Conservation (phyloP, 345 rosid species). For the Syzygium aromaticum region DNA sequence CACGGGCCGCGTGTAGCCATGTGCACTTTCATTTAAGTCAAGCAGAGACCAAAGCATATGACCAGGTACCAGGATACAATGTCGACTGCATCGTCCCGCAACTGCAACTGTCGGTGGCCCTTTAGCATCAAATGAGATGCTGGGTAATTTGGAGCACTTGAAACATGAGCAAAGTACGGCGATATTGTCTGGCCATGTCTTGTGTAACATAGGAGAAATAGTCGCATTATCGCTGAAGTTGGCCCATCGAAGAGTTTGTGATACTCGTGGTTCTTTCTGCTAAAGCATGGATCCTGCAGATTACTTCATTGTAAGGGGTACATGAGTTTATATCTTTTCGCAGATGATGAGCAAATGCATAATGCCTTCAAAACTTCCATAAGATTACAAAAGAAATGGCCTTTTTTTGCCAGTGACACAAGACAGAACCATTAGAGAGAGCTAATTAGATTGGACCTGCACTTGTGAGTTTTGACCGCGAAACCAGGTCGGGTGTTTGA, state of each 20-base stretch:
- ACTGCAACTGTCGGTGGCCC: neutral
- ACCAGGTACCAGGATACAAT: neutral
- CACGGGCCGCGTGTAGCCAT: neutral
- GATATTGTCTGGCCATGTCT: neutral
- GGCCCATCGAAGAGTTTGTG: neutral
- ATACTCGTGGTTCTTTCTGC: neutral
- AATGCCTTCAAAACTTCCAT: no score
- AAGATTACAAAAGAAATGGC: no score
- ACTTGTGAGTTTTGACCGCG: no score
- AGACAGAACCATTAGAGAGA: no score
- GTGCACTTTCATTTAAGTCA: neutral
- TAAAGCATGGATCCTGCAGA: neutral
- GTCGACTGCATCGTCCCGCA: neutral
- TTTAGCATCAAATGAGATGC: neutral
- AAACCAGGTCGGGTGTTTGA: no score
- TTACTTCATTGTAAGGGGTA: no score
- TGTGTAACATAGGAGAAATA: neutral
- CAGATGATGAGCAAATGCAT: no score
- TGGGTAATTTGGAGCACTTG: neutral
- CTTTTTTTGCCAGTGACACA: no score
- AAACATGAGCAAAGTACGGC: neutral
- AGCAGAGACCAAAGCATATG: neutral
- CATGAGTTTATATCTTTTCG: no score
- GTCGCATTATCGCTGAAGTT: neutral
- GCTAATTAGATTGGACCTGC: no score